Evolutionary conservation across 2,329 filamentous ascomycete genomes (phyloP).

Genomic region (Torrubiellomyces zombiae): DNA sequence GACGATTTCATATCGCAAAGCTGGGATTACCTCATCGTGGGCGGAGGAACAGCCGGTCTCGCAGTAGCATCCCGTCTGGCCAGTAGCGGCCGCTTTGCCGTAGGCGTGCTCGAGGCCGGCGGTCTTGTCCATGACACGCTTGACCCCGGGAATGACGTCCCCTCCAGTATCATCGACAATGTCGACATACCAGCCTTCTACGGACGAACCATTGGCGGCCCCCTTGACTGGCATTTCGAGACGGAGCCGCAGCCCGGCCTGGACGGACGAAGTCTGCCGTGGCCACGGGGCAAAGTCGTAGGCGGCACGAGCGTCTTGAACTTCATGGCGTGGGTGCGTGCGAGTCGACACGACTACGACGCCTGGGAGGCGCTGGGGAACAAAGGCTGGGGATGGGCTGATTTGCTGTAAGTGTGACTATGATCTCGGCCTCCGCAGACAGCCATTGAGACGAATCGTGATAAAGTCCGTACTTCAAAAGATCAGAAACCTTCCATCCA

Average conservation of each 20-base stretch:
- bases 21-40: constrained; percentile 26
- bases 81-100: constrained; percentile 13
- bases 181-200: constrained; percentile 23
- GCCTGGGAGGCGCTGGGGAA: constrained; percentile 42
- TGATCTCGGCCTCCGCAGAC: no score
- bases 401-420: constrained; percentile 13
- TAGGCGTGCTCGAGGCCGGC: constrained; percentile 17
- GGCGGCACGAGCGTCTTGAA: constrained; percentile 48
- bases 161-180: no score
- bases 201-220: constrained; percentile 18
- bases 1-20: constrained; percentile 9
- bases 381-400: constrained; percentile 38
- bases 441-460: no score
- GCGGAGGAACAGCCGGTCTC: constrained; percentile 38
- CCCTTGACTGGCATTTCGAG: constrained; percentile 24
- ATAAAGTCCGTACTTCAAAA: constrained; percentile 31
- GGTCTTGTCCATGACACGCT: constrained; percentile 10
- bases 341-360: constrained; percentile 31
- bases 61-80: constrained; percentile 30
- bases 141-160: no score
- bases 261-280: constrained; percentile 21
- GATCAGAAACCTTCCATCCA: constrained; percentile 28
- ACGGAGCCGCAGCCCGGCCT: constrained; percentile 21
- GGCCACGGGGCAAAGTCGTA: constrained; percentile 31
- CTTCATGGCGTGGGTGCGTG: constrained; percentile 37